Conservation (phyloP, 2,329 filamentous ascomycete genomes). For the Aspergillus hiratsukae region DNA sequence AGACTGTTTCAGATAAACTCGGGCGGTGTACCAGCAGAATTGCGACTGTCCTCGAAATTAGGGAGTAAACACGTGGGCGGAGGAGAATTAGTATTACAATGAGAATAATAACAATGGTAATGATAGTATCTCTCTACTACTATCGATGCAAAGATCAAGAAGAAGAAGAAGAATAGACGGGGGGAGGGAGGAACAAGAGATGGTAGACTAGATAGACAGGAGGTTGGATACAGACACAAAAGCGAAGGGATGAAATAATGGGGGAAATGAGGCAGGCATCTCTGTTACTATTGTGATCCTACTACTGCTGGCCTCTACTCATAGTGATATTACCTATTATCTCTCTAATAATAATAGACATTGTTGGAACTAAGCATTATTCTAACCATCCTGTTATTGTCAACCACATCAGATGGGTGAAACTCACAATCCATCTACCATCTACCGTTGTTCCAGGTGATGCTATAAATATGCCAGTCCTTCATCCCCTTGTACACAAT, state of each 20-base stretch:
- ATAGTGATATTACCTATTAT: no score
- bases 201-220: background rate
- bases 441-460: background rate
- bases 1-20: conserved; percentile 8
- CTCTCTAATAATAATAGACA: background rate
- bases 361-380: background rate
- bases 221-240: background rate
- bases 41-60: background rate
- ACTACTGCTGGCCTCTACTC: background rate
- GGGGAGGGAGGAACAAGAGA: conserved; percentile 1
- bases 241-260: background rate
- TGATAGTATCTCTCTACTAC: no score
- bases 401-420: background rate
- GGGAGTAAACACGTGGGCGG: conserved; percentile 1
- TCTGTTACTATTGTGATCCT: background rate
- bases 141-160: background rate
- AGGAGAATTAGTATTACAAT: background rate
- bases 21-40: conserved; percentile 1
- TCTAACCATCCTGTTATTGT: background rate
- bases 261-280: no score
- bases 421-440: no score
- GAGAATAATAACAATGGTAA: background rate
- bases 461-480: background rate
- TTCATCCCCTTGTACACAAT: no score
- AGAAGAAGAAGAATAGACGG: background rate